phyloP scores from a whole-genome alignment of 768 basidiomycete species.

The Lentinula sp. region DNA sequence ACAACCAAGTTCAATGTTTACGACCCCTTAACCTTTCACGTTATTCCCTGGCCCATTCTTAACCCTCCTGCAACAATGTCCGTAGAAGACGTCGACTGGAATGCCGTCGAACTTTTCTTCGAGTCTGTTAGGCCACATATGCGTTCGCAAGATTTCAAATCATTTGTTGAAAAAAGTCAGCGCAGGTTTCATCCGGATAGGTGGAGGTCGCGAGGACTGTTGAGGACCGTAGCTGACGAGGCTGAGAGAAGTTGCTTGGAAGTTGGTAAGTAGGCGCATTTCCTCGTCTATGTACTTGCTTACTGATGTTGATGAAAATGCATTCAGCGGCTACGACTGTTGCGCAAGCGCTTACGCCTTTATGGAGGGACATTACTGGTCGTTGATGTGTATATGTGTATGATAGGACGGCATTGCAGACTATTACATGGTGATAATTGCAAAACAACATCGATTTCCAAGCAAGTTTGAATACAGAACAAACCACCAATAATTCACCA shows the following conservation, averaged over 20 bases:
- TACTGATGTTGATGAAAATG: neutral
- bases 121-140: conserved; percentile 42
- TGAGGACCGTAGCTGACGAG: conserved; percentile 53
- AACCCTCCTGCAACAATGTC: conserved; percentile 43
- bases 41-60: conserved; percentile 75
- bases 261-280: conserved; percentile 42
- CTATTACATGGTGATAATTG: neutral
- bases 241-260: conserved; percentile 53
- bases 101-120: conserved; percentile 69
- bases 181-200: conserved; percentile 76
- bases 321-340: conserved; percentile 51
- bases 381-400: conserved; percentile 9
- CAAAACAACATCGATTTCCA: neutral
- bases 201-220: conserved; percentile 65
- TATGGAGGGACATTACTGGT: conserved; percentile 44
- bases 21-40: conserved; percentile 50
- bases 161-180: conserved; percentile 64
- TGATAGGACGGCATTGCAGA: neutral
- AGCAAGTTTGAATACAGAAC: no score
- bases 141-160: conserved; percentile 56
- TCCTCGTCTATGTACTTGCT: neutral
- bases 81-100: conserved; percentile 66
- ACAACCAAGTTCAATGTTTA: conserved; percentile 45
- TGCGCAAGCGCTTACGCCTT: conserved; percentile 66
- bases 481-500: no score